phyloP scores from a whole-genome alignment of 306 rosid species.

The Calophaca sinica region DNA sequence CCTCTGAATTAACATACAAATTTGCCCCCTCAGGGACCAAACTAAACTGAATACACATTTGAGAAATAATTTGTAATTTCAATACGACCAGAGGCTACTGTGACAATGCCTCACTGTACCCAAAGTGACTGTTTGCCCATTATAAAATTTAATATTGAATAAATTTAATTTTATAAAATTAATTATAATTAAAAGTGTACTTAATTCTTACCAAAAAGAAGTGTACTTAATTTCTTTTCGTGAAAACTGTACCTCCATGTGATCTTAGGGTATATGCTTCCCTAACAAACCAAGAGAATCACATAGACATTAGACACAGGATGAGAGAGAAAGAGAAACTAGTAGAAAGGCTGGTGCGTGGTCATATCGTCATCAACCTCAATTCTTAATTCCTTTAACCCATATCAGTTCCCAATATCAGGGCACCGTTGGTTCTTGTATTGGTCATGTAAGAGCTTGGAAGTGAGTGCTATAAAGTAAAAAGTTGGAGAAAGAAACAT shows the following conservation, averaged over 20 bases:
- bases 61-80: no score
- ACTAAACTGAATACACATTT: no score
- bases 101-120: no score
- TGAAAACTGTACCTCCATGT: neutral
- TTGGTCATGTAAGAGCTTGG: slow-evolving; percentile 61
- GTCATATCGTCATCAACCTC: slow-evolving; percentile 56
- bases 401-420: slow-evolving; percentile 59
- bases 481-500: neutral
- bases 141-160: no score
- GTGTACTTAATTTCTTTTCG: no score
- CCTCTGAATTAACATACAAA: no score
- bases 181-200: neutral
- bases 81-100: no score
- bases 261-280: neutral
- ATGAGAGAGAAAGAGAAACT: neutral
- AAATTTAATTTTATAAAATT: no score
- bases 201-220: no score
- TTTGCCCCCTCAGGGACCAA: no score
- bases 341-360: slow-evolving; percentile 1
- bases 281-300: slow-evolving; percentile 9
- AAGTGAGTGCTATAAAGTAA: slow-evolving; percentile 71
- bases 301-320: neutral
- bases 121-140: no score
- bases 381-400: slow-evolving; percentile 45
- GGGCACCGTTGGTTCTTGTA: slow-evolving; percentile 49